phyloP scores from a whole-genome alignment of 805 yeast genomes.

The Cyberlindnera nakhonratchasimensis region DNA sequence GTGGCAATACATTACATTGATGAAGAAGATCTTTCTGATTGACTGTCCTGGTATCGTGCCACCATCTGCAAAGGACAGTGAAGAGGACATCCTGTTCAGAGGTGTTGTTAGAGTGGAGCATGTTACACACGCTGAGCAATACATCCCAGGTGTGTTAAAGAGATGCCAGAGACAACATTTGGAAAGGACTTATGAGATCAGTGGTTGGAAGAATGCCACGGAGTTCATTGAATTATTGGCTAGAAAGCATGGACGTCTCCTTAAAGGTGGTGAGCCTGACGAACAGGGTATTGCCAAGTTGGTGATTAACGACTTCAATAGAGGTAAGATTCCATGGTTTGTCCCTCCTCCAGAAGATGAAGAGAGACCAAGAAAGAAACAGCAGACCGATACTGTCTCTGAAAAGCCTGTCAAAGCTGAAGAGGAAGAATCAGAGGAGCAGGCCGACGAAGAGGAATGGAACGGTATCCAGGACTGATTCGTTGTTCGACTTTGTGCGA shows the following conservation, averaged over 20 bases:
- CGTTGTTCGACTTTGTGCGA: not conserved
- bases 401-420: slow-evolving; percentile 15
- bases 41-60: slow-evolving; percentile 99
- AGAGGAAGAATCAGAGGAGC: slow-evolving; percentile 21
- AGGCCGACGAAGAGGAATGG: slow-evolving; percentile 27
- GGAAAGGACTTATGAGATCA: slow-evolving; percentile 91
- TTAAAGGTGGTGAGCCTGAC: slow-evolving; percentile 98
- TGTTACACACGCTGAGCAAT: slow-evolving; percentile 92
- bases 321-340: slow-evolving; percentile 98
- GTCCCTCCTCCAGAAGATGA: slow-evolving; percentile 85
- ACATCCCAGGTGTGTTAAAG: slow-evolving; percentile 78
- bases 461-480: slow-evolving; percentile 15
- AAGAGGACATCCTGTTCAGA: slow-evolving; percentile 87
- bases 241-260: slow-evolving; percentile 84
- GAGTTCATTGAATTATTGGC: slow-evolving; percentile 91
- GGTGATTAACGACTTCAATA: slow-evolving; percentile 87
- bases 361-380: slow-evolving; percentile 35
- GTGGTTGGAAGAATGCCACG: slow-evolving; percentile 77
- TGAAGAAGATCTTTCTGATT: slow-evolving; percentile 92
- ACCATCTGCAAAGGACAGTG: slow-evolving; percentile 84
- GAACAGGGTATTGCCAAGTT: slow-evolving; percentile 89
- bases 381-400: slow-evolving; percentile 10
- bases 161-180: slow-evolving; percentile 87
- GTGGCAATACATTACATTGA: slow-evolving; percentile 96
- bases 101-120: slow-evolving; percentile 99